Base-by-base conservation (phyloP, 1,139 yeast species). In the Pichia norvegensis region DNA sequence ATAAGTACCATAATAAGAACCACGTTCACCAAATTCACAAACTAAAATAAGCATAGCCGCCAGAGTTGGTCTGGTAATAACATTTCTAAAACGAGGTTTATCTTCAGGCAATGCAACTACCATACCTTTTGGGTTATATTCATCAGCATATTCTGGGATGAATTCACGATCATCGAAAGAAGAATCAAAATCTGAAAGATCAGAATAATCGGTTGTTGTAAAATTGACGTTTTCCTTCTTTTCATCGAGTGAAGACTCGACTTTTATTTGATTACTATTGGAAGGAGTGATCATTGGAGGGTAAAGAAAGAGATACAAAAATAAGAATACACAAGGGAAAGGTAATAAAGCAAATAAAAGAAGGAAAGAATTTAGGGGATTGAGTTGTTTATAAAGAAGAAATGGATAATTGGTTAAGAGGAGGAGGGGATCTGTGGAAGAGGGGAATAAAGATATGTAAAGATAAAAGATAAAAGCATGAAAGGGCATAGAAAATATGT, bases 11-110 rank as follows among this genome's bases (percentile, higher is more conserved):
- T 67, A 70, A 50, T 70, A 70, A 4, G 74, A 70, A 43, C 72
- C 75, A 62, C 74, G 66, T 57, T 70, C 74, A 23, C 74, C 73
- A 50, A 70, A 67, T 54, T 70, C 75, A 43, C 67, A 66, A 25
- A 68, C 50, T 55, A 73, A 67, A 48, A 70, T 63, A 29, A 69
- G 54, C 51, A 51, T 67, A 65, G 27, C 47, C 22, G 29, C 68
- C 58, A 45, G 59, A 49, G 23, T 78, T 76, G 33, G 65, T 68
- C 67, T 44, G 65, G 41, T 53, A 71, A 43, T 46, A 16, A 56
- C 66, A 46, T 61, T 61, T 50, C 79, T 70, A 47, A 77, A 71
- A 8, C 73, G 67, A 4, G 50, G 49, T 31, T 67, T 55, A 57
- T 79, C 85, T 43, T 67, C 70, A 14, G 56, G 58, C 13, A 68